Evolutionary conservation across 2,329 filamentous ascomycete species (phyloP), one percentile per base, ranked within the genome.

Genomic region (Neobulgaria alba): DNA sequence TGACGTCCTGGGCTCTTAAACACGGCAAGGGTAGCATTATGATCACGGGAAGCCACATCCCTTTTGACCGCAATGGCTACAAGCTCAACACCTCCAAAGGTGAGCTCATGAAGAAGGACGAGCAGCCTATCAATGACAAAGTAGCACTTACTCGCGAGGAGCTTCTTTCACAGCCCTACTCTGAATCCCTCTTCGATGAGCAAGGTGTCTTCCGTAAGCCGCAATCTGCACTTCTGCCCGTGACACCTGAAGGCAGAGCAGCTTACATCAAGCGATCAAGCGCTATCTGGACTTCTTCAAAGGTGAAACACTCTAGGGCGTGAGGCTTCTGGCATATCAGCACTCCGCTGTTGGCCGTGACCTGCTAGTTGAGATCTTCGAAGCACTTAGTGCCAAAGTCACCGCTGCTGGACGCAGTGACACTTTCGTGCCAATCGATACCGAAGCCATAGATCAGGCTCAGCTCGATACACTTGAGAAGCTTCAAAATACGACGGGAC

Each of bases 11-110:
- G 37, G 58, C 58, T 16, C 48, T 61, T 7, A 43, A 49, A 18
- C 44, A 54, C 20, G 51, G 42, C 4, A 61, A 60, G 42, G 58
- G 57, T 4, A 59, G 56, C 41, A 60, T 61, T 23, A 61, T 61
- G 58, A 57, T 60, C 20, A 61, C 58, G 3, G 57, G 58, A 4
- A 61, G 58, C 39, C 58, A 61, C 36, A 61, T 60, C 33, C 58
- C 58, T 5, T 61, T 61, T 34, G 56, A 60, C 39, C 58, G 58
- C 16, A 61, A 61, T 43, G 57, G 58, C 10, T 60, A 61, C 42
- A 60, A 61, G 35, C 47, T 60, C 31, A 61, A 61, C 37, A 60
- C 57, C 14, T 59, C 52, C 18, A 51, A 53, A 34, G 58, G 58
- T 1, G 58, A 61, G 43, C 51, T 61, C 16, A 40, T 60, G 48